These are phyloP conservation scores for Brassica balearica DNA, from an alignment of 441 rosid genomes.

Conservation along the genomic window DNA sequence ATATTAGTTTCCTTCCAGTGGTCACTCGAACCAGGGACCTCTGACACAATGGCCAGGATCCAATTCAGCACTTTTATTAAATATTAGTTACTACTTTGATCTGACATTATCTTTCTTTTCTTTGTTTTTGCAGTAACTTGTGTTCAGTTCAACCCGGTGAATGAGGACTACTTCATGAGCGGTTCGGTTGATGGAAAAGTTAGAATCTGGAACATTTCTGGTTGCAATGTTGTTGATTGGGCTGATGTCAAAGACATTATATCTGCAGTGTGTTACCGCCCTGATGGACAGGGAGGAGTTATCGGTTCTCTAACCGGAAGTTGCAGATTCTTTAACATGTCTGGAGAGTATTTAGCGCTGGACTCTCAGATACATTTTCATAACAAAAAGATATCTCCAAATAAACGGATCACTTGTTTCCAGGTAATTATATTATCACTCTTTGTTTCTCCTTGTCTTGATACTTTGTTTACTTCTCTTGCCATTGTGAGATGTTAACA, in stretches of 20 bases:
- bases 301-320: constrained; percentile 79
- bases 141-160: constrained; percentile 87
- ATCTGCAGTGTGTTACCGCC: constrained; percentile 88
- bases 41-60: too few relatives aligned
- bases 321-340: constrained; percentile 74
- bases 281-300: constrained; percentile 89
- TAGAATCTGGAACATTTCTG: constrained; percentile 84
- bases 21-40: too few relatives aligned
- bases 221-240: constrained; percentile 86
- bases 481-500: constrained; percentile 24
- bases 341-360: constrained; percentile 79
- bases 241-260: constrained; percentile 78
- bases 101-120: constrained; percentile 15
- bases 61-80: too few relatives aligned
- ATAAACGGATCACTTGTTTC: constrained; percentile 77
- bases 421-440: constrained; percentile 53
- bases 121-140: constrained; percentile 74
- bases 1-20: too few relatives aligned
- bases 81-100: constrained; percentile 22
- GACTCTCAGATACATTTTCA: constrained; percentile 65
- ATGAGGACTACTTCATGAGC: constrained; percentile 84
- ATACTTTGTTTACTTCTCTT: constrained; percentile 19
- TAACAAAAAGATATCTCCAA: constrained; percentile 72
- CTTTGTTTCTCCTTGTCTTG: not conserved
- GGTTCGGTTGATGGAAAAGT: constrained; percentile 98